Percentiles rank a stretch among this genome's conserved stretches.
These are phyloP conservation scores for Allodekkera sacchari DNA, from an alignment of 805 yeast species.

Conservation along the genomic window DNA sequence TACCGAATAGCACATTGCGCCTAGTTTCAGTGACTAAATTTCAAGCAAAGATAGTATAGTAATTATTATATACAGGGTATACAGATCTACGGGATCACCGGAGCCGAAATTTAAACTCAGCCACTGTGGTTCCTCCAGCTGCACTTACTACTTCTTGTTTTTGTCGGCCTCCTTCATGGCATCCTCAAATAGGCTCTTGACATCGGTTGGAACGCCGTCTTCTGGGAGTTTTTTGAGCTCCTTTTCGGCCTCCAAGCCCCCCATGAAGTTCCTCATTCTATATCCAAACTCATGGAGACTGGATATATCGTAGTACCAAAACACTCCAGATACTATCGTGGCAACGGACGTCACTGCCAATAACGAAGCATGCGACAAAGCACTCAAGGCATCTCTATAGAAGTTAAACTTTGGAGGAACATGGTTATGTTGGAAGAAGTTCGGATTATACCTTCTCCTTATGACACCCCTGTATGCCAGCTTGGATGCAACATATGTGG, in stretches of 20 bases:
- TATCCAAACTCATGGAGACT: constrained; percentile 61
- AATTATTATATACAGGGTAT: too few relatives aligned
- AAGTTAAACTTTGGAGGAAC: constrained; percentile 77
- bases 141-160: background rate
- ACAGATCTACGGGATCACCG: too few relatives aligned
- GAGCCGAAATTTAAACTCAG: background rate
- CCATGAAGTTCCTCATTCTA: constrained; percentile 54
- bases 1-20: too few relatives aligned
- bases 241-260: constrained; percentile 57
- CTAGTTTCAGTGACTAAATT: too few relatives aligned
- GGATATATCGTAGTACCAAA: constrained; percentile 75
- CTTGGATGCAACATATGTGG: constrained; percentile 64
- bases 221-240: constrained; percentile 36
- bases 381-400: constrained; percentile 76
- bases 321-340: constrained; percentile 64
- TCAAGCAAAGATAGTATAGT: too few relatives aligned
- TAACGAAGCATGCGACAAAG: constrained; percentile 73
- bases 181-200: background rate
- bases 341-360: constrained; percentile 65
- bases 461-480: constrained; percentile 69
- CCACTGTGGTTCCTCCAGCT: background rate
- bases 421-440: constrained; percentile 76
- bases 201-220: constrained; percentile 26
- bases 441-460: constrained; percentile 66
- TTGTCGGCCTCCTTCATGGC: constrained; percentile 3